A percentile compares a stretch with the other conserved stretches of the same genome.
phyloP scores from a whole-genome alignment of 179 eudicot genomes.

The Spergularia azorica region DNA sequence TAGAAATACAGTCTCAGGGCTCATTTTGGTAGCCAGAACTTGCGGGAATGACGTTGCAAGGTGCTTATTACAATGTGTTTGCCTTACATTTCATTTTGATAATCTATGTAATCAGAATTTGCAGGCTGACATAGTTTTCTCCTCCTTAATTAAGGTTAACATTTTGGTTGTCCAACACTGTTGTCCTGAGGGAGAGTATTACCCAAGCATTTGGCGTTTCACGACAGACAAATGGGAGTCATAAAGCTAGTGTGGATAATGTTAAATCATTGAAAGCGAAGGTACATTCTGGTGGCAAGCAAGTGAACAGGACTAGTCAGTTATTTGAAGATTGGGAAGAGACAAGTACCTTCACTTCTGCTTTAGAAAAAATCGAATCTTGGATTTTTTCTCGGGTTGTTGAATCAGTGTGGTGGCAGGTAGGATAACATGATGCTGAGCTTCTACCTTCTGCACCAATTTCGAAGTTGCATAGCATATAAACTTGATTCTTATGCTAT shows the following conservation, averaged over 20 bases:
- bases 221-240: conserved; percentile 44
- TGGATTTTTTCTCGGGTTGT: conserved; percentile 89
- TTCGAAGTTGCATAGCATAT: neutral
- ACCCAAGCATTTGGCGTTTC: conserved; percentile 73
- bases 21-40: conserved; percentile 74
- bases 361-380: conserved; percentile 77
- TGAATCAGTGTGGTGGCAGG: conserved; percentile 99
- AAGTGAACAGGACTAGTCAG: conserved; percentile 36
- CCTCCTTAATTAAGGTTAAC: conserved; percentile 58
- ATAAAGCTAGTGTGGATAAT: conserved; percentile 35
- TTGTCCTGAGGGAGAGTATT: conserved; percentile 78
- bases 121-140: conserved; percentile 21
- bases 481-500: neutral
- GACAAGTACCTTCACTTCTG: conserved; percentile 76
- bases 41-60: conserved; percentile 93
- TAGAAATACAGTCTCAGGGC: conserved; percentile 76
- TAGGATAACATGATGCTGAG: conserved; percentile 21
- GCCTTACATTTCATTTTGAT: neutral
- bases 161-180: conserved; percentile 87
- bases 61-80: conserved; percentile 28
- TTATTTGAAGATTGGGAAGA: conserved; percentile 87
- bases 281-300: conserved; percentile 38
- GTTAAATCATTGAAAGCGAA: conserved; percentile 40
- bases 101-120: neutral
- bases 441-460: neutral